These are phyloP conservation scores for Lithocarpus polystachyus DNA, from an alignment of 306 rosid genomes.

Conservation along the genomic window DNA sequence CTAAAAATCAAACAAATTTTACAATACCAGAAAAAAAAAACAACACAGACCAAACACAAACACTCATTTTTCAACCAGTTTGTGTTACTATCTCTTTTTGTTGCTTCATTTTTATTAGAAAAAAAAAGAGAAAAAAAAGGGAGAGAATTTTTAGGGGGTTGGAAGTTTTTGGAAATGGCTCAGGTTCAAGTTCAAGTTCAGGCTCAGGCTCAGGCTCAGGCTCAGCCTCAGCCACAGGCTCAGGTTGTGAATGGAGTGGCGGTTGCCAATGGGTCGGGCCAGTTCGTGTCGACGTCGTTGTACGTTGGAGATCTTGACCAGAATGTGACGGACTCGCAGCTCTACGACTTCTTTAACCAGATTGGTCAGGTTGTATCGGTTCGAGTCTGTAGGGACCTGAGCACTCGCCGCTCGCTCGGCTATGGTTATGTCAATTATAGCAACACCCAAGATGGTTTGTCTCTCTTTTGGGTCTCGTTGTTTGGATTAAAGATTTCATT, in stretches of 20 bases:
- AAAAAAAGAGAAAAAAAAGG: background rate
- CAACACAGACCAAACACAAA: no score
- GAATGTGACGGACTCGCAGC: slow-evolving; percentile 63
- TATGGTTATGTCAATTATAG: slow-evolving; percentile 70
- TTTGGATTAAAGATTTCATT: background rate
- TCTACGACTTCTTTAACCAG: slow-evolving; percentile 60
- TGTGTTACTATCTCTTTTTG: no score
- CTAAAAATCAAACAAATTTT: background rate
- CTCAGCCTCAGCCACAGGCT: slow-evolving; percentile 42
- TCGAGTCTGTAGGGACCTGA: slow-evolving; percentile 66
- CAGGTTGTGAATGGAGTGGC: slow-evolving; percentile 33
- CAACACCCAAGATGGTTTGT: slow-evolving; percentile 63
- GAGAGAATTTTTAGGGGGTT: background rate
- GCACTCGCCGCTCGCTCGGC: slow-evolving; percentile 69
- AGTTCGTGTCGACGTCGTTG: slow-evolving; percentile 54
- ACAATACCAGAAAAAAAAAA: background rate
- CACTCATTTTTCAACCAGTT: no score
- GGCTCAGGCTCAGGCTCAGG: slow-evolving; percentile 62
- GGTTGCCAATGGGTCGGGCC: slow-evolving; percentile 22
- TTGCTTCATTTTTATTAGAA: no score
- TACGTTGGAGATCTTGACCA: slow-evolving; percentile 72
- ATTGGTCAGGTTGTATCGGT: slow-evolving; percentile 62
- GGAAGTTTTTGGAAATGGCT: slow-evolving; percentile 35
- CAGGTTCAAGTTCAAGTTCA: slow-evolving; percentile 38
- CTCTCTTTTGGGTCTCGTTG: background rate